Conservation (phyloP, 805 yeast genomes). For the Starmera pachycereana region DNA sequence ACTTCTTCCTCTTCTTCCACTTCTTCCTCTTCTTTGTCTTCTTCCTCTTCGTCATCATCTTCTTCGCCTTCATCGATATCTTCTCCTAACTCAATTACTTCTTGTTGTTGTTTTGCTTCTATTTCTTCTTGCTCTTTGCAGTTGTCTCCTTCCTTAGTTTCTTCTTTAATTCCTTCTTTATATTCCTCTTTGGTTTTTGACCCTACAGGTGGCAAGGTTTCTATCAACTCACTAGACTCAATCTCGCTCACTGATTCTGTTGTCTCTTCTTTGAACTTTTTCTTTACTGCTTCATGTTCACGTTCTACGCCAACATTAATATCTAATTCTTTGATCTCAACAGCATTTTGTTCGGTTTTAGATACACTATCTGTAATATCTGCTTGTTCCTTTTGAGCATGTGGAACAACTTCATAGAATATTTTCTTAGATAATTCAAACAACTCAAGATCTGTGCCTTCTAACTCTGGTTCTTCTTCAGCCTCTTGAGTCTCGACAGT, state of each 20-base stretch:
- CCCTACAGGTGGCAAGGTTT: no score
- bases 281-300: no score
- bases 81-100: neutral
- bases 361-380: no score
- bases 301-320: no score
- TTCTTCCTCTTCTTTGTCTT: conserved; percentile 2
- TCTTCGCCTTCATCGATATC: conserved; percentile 1
- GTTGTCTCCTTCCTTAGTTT: neutral
- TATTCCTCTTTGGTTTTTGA: neutral
- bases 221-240: neutral
- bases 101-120: conserved; percentile 10
- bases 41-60: conserved; percentile 4
- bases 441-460: conserved; percentile 2
- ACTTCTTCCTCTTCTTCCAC: conserved; percentile 1
- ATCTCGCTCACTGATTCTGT: no score
- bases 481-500: conserved; percentile 2
- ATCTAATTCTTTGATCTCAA: no score
- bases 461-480: conserved; percentile 8
- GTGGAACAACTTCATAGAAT: neutral
- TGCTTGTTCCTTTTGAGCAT: no score
- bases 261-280: no score
- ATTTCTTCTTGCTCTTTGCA: conserved; percentile 1
- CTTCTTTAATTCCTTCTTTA: conserved; percentile 1
- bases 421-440: neutral
- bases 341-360: no score